Evolutionary conservation across 352 stramenopile species (phyloP).

Genomic region (Pseudoperonospora humuli): DNA sequence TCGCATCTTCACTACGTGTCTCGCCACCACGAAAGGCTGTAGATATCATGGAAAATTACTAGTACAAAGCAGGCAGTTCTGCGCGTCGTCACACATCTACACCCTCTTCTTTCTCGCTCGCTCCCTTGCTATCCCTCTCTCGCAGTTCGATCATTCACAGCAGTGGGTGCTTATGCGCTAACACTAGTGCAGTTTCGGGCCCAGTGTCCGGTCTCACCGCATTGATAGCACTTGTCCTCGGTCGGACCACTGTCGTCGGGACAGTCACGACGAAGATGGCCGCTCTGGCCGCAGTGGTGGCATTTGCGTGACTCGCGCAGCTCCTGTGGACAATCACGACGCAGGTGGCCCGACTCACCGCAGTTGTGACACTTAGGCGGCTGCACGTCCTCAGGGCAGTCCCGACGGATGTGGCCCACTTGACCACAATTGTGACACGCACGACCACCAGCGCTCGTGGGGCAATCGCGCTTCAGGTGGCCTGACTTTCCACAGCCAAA

Average conservation of each 20-base stretch:
- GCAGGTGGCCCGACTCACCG: conserved; percentile 56
- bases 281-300: conserved; percentile 61
- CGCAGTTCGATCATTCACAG: conserved; percentile 20
- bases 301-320: conserved; percentile 63
- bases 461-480: conserved; percentile 81
- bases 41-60: conserved; percentile 46
- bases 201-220: conserved; percentile 68
- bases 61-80: conserved; percentile 50
- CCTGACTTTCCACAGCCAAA: conserved; percentile 74
- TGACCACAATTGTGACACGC: conserved; percentile 83
- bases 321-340: conserved; percentile 66
- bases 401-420: conserved; percentile 64
- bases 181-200: conserved; percentile 64
- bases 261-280: conserved; percentile 73
- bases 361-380: conserved; percentile 81
- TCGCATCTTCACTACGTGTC: conserved; percentile 36
- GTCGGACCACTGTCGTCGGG: conserved; percentile 60
- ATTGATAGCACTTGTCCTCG: conserved; percentile 81
- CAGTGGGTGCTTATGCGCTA: conserved; percentile 34
- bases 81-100: conserved; percentile 40
- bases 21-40: conserved; percentile 36
- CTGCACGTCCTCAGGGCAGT: conserved; percentile 67
- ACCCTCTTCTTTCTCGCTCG: conserved; percentile 37
- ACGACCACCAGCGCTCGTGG: conserved; percentile 34
- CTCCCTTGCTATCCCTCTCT: conserved; percentile 35